Evolutionary conservation across 2,329 filamentous ascomycete species (phyloP).

Genomic region (Xylariaceae sp.): DNA sequence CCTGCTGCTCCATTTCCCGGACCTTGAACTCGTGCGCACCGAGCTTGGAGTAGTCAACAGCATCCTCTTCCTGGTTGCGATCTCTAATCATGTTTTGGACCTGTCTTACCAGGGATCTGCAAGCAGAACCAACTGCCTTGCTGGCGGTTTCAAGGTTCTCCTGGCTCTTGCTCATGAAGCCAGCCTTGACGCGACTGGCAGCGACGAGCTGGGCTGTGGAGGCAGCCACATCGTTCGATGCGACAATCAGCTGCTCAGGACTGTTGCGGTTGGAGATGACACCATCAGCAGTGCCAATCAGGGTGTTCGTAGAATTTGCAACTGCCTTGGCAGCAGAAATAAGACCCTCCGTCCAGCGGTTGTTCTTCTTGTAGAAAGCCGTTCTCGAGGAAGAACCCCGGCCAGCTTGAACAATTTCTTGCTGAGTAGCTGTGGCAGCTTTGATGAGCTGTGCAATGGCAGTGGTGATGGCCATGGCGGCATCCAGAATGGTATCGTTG

Average conservation of each 20-base stretch:
- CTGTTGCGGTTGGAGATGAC: constrained; percentile 89
- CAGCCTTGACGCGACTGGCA: constrained; percentile 91
- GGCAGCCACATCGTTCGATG: constrained; percentile 93
- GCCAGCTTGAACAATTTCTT: constrained; percentile 93
- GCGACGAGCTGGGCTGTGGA: constrained; percentile 95
- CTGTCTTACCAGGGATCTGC: constrained; percentile 80
- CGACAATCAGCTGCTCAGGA: constrained; percentile 95
- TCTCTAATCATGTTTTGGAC: constrained; percentile 93
- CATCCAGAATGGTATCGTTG: constrained; percentile 89
- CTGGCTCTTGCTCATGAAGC: constrained; percentile 96
- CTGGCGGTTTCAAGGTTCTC: constrained; percentile 84
- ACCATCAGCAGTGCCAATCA: constrained; percentile 97
- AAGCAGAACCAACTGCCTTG: constrained; percentile 88
- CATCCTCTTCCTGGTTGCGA: constrained; percentile 73
- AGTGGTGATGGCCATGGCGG: constrained; percentile 86
- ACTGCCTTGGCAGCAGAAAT: constrained; percentile 97
- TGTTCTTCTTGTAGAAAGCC: constrained; percentile 99
- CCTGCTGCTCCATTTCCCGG: constrained; percentile 98
- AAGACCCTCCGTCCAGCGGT: constrained; percentile 95
- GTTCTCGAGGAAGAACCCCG: constrained; percentile 81
- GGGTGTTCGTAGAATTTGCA: constrained; percentile 83
- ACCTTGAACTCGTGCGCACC: constrained; percentile 97
- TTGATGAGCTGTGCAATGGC: constrained; percentile 94
- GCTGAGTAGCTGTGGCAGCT: constrained; percentile 84
- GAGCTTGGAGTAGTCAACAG: constrained; percentile 81